Conservation (phyloP, 768 basidiomycete species). For the Holtermanniella nyarrowii region DNA sequence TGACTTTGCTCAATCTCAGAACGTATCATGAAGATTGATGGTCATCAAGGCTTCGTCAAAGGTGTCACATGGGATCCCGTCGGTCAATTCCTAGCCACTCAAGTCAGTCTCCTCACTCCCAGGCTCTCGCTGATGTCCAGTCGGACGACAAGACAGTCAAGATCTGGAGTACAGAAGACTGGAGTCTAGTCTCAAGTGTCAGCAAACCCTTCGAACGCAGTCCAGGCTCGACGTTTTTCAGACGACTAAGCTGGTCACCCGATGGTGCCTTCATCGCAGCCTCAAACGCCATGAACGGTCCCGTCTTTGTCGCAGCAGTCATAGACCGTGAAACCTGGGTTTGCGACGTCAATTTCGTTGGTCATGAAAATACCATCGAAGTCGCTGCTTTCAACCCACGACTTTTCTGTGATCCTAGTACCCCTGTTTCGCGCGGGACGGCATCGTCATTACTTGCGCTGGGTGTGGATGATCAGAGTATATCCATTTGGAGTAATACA, state of each 20-base stretch:
- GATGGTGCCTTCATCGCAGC: conserved; percentile 98
- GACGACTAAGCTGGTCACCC: conserved; percentile 92
- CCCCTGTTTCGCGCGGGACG: conserved; percentile 45
- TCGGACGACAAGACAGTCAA: conserved; percentile 95
- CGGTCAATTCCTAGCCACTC: conserved; percentile 91
- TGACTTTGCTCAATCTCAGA: conserved; percentile 46
- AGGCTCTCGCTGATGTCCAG: conserved; percentile 42
- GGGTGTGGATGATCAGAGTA: conserved; percentile 82
- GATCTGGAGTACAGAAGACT: conserved; percentile 90
- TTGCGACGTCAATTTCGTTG: conserved; percentile 85
- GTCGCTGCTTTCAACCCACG: conserved; percentile 92
- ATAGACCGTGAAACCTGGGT: conserved; percentile 76
- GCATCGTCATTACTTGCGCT: conserved; percentile 51
- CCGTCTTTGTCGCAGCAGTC: conserved; percentile 94
- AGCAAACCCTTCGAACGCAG: conserved; percentile 86
- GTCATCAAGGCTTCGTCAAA: conserved; percentile 93
- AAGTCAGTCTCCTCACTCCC: conserved; percentile 29
- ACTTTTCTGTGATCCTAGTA: conserved; percentile 72
- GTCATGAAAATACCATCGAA: conserved; percentile 94
- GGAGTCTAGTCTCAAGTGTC: conserved; percentile 74
- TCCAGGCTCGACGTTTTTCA: conserved; percentile 88
- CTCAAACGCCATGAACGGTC: conserved; percentile 94
- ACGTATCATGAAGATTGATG: conserved; percentile 68
- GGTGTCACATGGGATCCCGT: conserved; percentile 99
- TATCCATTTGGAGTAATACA: conserved; percentile 95